These are phyloP conservation scores for Fusarium pseudograminearum DNA, from an alignment of 2,329 filamentous ascomycete species.

Conservation along the genomic window DNA sequence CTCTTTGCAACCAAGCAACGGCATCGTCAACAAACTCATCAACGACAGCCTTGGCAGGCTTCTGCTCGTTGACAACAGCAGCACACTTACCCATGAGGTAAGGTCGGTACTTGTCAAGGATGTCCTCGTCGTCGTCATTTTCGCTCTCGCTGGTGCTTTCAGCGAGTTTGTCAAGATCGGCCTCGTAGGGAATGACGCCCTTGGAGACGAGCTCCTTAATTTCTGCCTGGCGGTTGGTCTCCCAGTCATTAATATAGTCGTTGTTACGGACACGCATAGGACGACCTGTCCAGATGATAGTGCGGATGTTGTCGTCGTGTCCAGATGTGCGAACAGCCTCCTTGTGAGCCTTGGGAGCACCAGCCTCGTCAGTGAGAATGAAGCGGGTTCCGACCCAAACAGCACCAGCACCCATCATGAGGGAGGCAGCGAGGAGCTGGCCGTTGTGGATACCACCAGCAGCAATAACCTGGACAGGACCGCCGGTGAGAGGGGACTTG, in stretches of 20 bases:
- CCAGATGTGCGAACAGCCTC: slow-evolving; percentile 91
- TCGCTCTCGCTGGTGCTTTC: slow-evolving; percentile 74
- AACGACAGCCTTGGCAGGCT: slow-evolving; percentile 89
- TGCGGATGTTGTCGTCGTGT: slow-evolving; percentile 96
- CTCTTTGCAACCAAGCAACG: slow-evolving; percentile 75
- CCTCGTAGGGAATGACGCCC: slow-evolving; percentile 93
- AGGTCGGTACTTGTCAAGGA: slow-evolving; percentile 90
- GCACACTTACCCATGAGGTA: slow-evolving; percentile 98
- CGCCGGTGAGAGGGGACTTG: slow-evolving; percentile 88
- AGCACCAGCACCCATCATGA: slow-evolving; percentile 91
- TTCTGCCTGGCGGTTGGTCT: slow-evolving; percentile 88
- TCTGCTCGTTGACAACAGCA: slow-evolving; percentile 92
- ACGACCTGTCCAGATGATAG: slow-evolving; percentile 98
- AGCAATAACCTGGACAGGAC: slow-evolving; percentile 90
- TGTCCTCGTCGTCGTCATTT: slow-evolving; percentile 80
- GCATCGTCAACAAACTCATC: slow-evolving; percentile 94
- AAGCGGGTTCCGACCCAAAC: slow-evolving; percentile 99
- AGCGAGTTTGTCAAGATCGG: slow-evolving; percentile 87
- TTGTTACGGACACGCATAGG: slow-evolving; percentile 95
- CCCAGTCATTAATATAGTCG: slow-evolving; percentile 95
- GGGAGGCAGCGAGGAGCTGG: slow-evolving; percentile 85
- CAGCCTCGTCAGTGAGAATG: slow-evolving; percentile 92
- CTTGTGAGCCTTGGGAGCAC: slow-evolving; percentile 92
- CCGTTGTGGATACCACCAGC: slow-evolving; percentile 96
- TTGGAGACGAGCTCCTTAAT: slow-evolving; percentile 92